Conservation (phyloP, 768 basidiomycete genomes). For the Rhodotorula kratochvilovae region DNA sequence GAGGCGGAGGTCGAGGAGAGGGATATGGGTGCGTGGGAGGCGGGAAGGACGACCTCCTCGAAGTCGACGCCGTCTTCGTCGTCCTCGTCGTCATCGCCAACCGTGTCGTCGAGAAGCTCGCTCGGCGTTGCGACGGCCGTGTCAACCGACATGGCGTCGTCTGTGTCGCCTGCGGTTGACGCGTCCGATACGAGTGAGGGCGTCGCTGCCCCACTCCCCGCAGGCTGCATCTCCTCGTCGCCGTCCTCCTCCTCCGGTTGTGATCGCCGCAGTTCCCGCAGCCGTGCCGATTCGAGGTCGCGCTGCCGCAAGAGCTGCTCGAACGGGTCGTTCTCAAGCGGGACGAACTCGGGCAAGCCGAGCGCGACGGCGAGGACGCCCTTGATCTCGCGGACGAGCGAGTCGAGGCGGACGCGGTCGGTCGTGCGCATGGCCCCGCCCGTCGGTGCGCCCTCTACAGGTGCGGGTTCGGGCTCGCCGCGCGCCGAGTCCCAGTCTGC, state of each 20-base stretch:
- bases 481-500: slow-evolving; percentile 11
- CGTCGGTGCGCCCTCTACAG: not conserved
- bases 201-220: slow-evolving; percentile 5
- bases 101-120: not conserved
- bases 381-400: slow-evolving; percentile 10
- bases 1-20: not conserved
- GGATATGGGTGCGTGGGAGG: no score
- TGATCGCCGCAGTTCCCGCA: not conserved
- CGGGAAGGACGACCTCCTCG: slow-evolving; percentile 4
- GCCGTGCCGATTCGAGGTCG: not conserved
- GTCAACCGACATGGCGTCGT: slow-evolving; percentile 24
- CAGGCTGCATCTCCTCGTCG: not conserved
- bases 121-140: not conserved
- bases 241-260: not conserved
- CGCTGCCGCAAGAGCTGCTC: not conserved
- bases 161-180: not conserved
- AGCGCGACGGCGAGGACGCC: slow-evolving; percentile 12
- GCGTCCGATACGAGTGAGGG: slow-evolving; percentile 3
- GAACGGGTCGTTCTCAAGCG: slow-evolving; percentile 27
- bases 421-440: slow-evolving; percentile 16
- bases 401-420: slow-evolving; percentile 23
- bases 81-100: slow-evolving; percentile 3
- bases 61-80: slow-evolving; percentile 24
- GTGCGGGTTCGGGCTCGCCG: not conserved
- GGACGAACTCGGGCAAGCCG: slow-evolving; percentile 16